A percentile compares a stretch with the other conserved stretches of the same genome.
Evolutionary conservation across 257 asterid species (phyloP).

Genomic region (Leptodermis oblonga): DNA sequence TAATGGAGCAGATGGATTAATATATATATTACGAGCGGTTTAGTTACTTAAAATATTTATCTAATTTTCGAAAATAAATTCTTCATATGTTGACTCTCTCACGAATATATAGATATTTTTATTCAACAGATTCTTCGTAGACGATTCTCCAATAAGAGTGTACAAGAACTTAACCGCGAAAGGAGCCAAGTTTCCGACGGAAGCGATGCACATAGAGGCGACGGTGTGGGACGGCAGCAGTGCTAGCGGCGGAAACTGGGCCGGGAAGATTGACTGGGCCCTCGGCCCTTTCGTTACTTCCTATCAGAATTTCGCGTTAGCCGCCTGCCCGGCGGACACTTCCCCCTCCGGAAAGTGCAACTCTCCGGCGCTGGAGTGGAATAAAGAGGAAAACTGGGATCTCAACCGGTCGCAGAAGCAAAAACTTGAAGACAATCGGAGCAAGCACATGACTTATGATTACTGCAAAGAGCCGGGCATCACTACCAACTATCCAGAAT

Average conservation of each 20-base stretch:
- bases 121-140: constrained; percentile 39
- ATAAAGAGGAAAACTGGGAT: neutral
- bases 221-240: constrained; percentile 44
- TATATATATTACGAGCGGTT: too few relatives aligned
- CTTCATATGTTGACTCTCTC: too few relatives aligned
- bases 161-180: constrained; percentile 36
- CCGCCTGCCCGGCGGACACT: constrained; percentile 22
- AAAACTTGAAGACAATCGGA: too few relatives aligned
- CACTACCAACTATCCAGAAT: neutral
- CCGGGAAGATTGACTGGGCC: constrained; percentile 45
- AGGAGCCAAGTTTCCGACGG: constrained; percentile 15
- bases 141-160: constrained; percentile 38
- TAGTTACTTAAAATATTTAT: neutral
- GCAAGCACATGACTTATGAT: neutral
- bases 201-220: constrained; percentile 46
- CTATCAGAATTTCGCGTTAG: constrained; percentile 25
- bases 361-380: neutral
- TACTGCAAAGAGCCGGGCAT: neutral
- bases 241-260: too few relatives aligned
- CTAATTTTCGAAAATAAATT: too few relatives aligned
- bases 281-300: constrained; percentile 38
- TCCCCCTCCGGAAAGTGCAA: neutral
- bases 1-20: too few relatives aligned
- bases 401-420: neutral
- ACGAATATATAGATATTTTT: too few relatives aligned